Base-by-base conservation (phyloP, 495 filamentous ascomycete species). In the Aspergillus coremiiformis region DNA sequence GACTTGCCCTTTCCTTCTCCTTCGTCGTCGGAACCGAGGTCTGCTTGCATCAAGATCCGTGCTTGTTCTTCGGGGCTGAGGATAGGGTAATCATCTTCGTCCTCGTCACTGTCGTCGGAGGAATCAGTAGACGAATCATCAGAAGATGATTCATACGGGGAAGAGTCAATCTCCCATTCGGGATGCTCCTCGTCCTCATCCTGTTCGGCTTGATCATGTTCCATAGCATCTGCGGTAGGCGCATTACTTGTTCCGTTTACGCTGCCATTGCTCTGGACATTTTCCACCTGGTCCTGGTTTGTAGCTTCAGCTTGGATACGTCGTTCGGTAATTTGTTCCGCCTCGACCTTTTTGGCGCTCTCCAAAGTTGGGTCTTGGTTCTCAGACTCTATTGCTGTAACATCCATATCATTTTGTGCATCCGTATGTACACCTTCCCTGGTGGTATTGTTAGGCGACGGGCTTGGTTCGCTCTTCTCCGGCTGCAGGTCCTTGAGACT, bases 11-110 rank as follows among this genome's bases (percentile, higher is more conserved):
- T 60, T 63, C 78, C 57, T 48, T 65, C 68, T 63, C 78, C 83
- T 49, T 86, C 87, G 39, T 92, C 90, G 42, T 89, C 86, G 6
- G 81, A 85, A 7, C 75, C 81, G 32, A 72, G 82, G 41, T 82
- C 87, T 44, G 78, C 83, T 53, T 80, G 73, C 89, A 96, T 92
- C 23, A 96, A 73, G 29, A 92, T 79, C 9, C 82, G 80, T 1
- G 86, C 86, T 56, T 87, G 83, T 62, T 93, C 88, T 63, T 87
- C 86, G 11, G 86, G 78, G 44, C 81, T 84, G 15, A 94, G 75
- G 23, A 89, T 76, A 12, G 82, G 76, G 53, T 89, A 88, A 44
- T 82, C 79, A 49, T 84, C 84, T n/a, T 83, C 82, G 20, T 79
- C 83, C 24, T 85, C 85, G 5, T 74, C 74, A 41, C 80, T 80